phyloP scores from a whole-genome alignment of 352 stramenopile genomes.

The Thalassiosira ordinaria region DNA sequence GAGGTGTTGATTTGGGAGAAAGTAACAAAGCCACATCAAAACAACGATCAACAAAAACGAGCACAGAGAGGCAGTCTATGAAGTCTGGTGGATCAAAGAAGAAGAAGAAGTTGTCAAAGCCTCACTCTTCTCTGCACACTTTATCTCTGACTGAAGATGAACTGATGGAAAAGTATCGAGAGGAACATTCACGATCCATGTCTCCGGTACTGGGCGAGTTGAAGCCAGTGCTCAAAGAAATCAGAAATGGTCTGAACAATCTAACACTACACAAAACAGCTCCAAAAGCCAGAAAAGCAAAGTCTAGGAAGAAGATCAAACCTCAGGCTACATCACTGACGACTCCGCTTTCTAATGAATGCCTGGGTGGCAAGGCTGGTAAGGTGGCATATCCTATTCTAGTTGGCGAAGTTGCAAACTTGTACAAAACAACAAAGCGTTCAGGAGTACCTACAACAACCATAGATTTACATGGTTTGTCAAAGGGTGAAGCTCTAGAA shows the following conservation, averaged over 20 bases:
- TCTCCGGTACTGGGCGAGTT: background rate
- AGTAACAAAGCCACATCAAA: background rate
- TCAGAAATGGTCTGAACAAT: constrained; percentile 2
- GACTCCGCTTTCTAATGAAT: background rate
- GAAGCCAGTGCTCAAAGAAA: background rate
- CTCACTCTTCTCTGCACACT: background rate
- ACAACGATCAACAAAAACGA: background rate
- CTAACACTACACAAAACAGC: background rate
- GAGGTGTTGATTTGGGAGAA: constrained; percentile 10
- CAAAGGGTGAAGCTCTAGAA: background rate
- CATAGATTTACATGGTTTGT: background rate
- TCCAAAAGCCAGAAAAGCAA: constrained; percentile 1
- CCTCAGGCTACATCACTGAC: background rate
- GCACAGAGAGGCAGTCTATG: background rate
- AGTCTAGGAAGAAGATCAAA: background rate
- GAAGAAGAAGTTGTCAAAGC: background rate
- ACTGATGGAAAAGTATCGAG: background rate
- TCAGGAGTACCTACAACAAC: background rate
- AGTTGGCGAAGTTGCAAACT: background rate
- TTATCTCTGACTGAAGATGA: background rate
- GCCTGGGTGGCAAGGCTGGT: constrained; percentile 1
- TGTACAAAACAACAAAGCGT: constrained; percentile 8
- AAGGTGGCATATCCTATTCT: constrained; percentile 5
- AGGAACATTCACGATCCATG: no score
- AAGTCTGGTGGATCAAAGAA: background rate